These are phyloP conservation scores for Herpotrichia juniperi DNA, from an alignment of 2,329 filamentous ascomycete species.

Conservation along the genomic window DNA sequence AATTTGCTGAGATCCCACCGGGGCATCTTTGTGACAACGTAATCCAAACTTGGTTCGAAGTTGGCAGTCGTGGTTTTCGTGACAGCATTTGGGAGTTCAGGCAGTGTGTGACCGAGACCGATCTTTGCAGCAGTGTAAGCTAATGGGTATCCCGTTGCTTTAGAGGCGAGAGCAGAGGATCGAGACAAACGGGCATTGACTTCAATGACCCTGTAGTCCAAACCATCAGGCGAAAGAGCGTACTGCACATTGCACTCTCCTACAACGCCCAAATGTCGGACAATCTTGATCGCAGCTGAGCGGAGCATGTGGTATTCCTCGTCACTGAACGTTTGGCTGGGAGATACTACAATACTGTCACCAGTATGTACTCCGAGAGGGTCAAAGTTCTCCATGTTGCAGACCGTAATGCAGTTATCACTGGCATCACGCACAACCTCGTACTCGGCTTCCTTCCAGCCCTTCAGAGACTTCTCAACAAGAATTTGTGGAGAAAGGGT, in stretches of 20 bases:
- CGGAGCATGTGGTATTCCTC: conserved; percentile 99
- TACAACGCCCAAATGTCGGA: conserved; percentile 94
- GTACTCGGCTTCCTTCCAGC: conserved; percentile 99
- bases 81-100: conserved; percentile 95
- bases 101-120: conserved; percentile 91
- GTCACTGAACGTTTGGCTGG: conserved; percentile 94
- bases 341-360: conserved; percentile 97
- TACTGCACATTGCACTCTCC: conserved; percentile 99
- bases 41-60: conserved; percentile 96
- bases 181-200: conserved; percentile 98
- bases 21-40: conserved; percentile 98
- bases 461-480: conserved; percentile 98
- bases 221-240: conserved; percentile 91
- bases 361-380: conserved; percentile 97
- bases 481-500: conserved; percentile 95
- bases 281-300: conserved; percentile 96
- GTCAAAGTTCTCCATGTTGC: conserved; percentile 99
- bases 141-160: conserved; percentile 95
- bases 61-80: conserved; percentile 99
- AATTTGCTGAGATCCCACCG: conserved; percentile 99
- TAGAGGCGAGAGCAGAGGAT: conserved; percentile 95
- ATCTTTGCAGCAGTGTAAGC: conserved; percentile 99
- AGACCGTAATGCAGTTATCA: conserved; percentile 99
- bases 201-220: conserved; percentile 98
- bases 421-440: conserved; percentile 96